Percentiles rank a stretch among this genome's conserved stretches.
Conservation (phyloP, 495 filamentous ascomycete species). For the Aspergillus panamensis region DNA sequence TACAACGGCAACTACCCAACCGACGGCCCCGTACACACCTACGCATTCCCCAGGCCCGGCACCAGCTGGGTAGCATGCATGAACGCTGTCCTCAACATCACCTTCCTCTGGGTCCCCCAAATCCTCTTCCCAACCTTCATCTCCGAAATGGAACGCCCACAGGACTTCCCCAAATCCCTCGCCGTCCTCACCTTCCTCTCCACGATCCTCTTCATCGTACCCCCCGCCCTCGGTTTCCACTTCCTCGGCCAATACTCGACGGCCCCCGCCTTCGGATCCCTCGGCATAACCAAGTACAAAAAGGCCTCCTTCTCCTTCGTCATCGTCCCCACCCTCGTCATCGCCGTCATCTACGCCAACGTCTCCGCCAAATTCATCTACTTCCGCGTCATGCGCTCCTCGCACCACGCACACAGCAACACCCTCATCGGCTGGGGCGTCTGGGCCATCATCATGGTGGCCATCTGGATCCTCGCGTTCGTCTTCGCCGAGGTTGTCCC, state of each 20-base stretch:
- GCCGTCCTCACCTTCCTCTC: constrained; percentile 47
- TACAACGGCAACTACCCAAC: too few species aligned
- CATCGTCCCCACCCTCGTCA: constrained; percentile 48
- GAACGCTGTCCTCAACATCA: constrained; percentile 47
- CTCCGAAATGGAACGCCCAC: constrained; percentile 54
- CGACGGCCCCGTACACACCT: constrained; percentile 7
- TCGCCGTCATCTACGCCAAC: constrained; percentile 51
- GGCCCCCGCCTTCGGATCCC: constrained; percentile 49
- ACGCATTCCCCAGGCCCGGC: constrained; percentile 43
- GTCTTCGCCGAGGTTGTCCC: constrained; percentile 51
- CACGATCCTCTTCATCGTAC: constrained; percentile 51
- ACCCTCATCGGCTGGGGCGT: constrained; percentile 48
- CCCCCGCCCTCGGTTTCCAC: constrained; percentile 49
- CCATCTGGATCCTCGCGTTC: constrained; percentile 46
- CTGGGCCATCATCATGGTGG: constrained; percentile 43
- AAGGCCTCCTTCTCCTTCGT: constrained; percentile 45
- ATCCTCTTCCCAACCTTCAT: constrained; percentile 58
- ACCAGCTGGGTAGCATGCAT: constrained; percentile 45
- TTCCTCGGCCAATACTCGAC: constrained; percentile 50
- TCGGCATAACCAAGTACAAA: constrained; percentile 45
- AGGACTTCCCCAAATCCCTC: constrained; percentile 53
- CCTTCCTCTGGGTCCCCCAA: constrained; percentile 47
- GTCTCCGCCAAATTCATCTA: constrained; percentile 52
- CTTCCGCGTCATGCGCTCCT: constrained; percentile 43
- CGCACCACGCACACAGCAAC: constrained; percentile 46